These are phyloP conservation scores for Coemansia sp. DNA, from an alignment of 192 early-diverging fungal species.

Conservation along the genomic window DNA sequence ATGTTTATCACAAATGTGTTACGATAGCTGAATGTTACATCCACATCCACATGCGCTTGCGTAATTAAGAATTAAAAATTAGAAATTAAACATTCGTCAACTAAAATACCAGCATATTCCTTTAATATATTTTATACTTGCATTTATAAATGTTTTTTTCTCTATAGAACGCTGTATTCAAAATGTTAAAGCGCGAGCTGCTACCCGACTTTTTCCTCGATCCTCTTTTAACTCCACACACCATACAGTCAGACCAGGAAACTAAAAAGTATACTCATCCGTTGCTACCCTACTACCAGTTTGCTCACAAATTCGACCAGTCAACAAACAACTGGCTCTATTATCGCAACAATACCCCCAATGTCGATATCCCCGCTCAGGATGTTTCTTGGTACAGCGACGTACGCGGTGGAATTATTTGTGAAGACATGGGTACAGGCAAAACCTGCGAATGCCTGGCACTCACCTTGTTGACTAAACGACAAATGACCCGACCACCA, in stretches of 20 bases:
- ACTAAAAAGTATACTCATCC: constrained; percentile 19
- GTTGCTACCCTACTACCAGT: constrained; percentile 41
- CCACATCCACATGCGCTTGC: too few relatives aligned
- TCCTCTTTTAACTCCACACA: constrained; percentile 39
- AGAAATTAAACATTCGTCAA: too few relatives aligned
- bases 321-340: constrained; percentile 33
- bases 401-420: constrained; percentile 67
- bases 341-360: constrained; percentile 14
- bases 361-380: constrained; percentile 21
- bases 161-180: constrained; percentile 62
- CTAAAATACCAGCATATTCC: neutral
- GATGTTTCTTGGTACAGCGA: constrained; percentile 44
- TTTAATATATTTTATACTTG: neutral
- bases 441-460: constrained; percentile 74
- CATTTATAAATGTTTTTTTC: neutral
- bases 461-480: constrained; percentile 58
- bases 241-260: constrained; percentile 8
- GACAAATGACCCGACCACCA: constrained; percentile 52
- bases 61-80: too few relatives aligned
- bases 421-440: constrained; percentile 90
- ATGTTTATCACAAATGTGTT: too few relatives aligned
- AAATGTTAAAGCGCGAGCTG: constrained; percentile 66
- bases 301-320: constrained; percentile 22
- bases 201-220: constrained; percentile 54
- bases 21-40: too few relatives aligned